These are phyloP conservation scores for Saturnispora hagleri DNA, from an alignment of 805 yeast species.

Conservation along the genomic window DNA sequence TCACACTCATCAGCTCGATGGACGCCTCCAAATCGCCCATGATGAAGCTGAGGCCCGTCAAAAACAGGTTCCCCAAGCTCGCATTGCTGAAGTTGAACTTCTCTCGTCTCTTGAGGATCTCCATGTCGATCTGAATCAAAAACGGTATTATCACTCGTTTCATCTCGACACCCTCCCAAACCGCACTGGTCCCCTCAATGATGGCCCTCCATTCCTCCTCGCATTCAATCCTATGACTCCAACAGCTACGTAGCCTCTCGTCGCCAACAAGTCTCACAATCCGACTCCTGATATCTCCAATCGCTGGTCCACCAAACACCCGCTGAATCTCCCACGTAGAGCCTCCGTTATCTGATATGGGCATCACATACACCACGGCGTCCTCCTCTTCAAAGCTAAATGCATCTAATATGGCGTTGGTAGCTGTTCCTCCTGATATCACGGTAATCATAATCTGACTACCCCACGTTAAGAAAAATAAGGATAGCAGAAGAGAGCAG, in stretches of 20 bases:
- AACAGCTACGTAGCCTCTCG: conserved; percentile 15
- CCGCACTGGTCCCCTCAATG: conserved; percentile 66
- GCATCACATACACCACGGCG: conserved; percentile 54
- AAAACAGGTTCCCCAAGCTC: conserved; percentile 73
- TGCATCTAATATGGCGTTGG: conserved; percentile 62
- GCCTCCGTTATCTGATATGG: conserved; percentile 90
- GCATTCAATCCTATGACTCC: not conserved
- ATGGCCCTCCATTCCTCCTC: conserved; percentile 59
- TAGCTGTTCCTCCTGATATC: conserved; percentile 82
- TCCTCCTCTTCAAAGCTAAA: conserved; percentile 30
- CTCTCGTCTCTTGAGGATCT: conserved; percentile 56
- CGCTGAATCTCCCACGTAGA: conserved; percentile 84
- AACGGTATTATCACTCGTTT: conserved; percentile 72
- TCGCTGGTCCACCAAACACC: conserved; percentile 89
- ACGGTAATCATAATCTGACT: conserved; percentile 15
- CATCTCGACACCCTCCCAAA: conserved; percentile 56
- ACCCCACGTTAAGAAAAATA: not conserved
- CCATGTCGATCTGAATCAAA: conserved; percentile 70
- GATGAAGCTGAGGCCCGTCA: conserved; percentile 74
- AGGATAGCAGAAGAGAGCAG: not conserved
- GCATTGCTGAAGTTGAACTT: conserved; percentile 71
- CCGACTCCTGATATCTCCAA: conserved; percentile 84
- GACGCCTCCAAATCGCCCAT: conserved; percentile 82
- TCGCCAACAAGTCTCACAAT: conserved; percentile 63
- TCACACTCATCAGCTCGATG: conserved; percentile 51